A percentile compares a stretch with the other conserved stretches of the same genome.
Evolutionary conservation across 2,329 filamentous ascomycete genomes (phyloP).

Genomic region (Aspergillus unguis): DNA sequence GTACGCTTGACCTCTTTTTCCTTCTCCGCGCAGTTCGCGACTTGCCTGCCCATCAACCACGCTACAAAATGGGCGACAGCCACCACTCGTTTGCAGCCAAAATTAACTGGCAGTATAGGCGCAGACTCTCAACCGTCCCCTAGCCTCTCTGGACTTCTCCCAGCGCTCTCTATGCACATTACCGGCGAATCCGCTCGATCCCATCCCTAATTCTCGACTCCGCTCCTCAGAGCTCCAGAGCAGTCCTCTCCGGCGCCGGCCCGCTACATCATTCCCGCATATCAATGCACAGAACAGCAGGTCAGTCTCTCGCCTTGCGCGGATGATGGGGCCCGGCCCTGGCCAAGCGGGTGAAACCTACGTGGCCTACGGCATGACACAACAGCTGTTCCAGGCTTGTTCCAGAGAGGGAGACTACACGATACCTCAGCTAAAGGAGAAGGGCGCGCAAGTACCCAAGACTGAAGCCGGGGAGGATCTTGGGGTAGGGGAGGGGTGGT

Average conservation of each 20-base stretch:
- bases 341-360: constrained; percentile 61
- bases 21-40: not conserved
- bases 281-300: constrained; percentile 18
- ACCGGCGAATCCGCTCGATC: not conserved
- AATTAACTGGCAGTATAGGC: constrained; percentile 10
- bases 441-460: constrained; percentile 64
- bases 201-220: not conserved
- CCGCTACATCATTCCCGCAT: not conserved
- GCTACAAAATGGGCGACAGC: not conserved
- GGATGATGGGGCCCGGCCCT: constrained; percentile 23
- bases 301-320: constrained; percentile 29
- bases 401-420: constrained; percentile 70
- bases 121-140: constrained; percentile 15
- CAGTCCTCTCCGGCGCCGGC: constrained; percentile 3
- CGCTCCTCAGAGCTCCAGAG: not conserved
- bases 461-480: constrained; percentile 79
- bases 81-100: not conserved
- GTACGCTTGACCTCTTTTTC: constrained; percentile 10
- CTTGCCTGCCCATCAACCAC: not conserved
- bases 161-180: constrained; percentile 2
- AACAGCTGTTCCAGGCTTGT: constrained; percentile 74
- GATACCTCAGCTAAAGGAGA: constrained; percentile 65
- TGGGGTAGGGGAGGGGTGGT: constrained; percentile 69
- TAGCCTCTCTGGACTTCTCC: not conserved
- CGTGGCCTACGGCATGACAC: constrained; percentile 73